Percentiles rank a stretch among this genome's conserved stretches.
phyloP scores from a whole-genome alignment of 345 rosid genomes.

The Gynandropsis gynandra region DNA sequence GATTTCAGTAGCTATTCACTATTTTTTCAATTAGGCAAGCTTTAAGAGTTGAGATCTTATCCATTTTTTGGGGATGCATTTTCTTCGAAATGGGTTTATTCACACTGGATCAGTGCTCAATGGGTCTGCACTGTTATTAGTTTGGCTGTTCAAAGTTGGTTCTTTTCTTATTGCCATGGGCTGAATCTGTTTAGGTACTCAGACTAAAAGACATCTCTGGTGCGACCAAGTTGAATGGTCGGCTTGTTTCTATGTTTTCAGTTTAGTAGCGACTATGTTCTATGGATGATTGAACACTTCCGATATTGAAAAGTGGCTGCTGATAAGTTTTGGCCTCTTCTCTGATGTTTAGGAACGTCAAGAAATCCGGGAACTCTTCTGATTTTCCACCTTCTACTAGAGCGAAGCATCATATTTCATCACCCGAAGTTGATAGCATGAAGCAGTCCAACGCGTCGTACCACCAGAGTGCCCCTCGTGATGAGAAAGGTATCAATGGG shows the following conservation, averaged over 20 bases:
- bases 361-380: constrained; percentile 20
- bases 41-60: neutral
- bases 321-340: constrained; percentile 7
- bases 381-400: constrained; percentile 20
- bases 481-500: constrained; percentile 38
- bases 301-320: constrained; percentile 11
- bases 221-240: constrained; percentile 5
- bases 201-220: neutral
- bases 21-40: too few relatives aligned
- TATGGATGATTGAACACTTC: neutral
- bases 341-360: constrained; percentile 26
- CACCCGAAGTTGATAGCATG: constrained; percentile 40
- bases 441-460: constrained; percentile 48
- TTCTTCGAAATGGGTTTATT: neutral
- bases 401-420: constrained; percentile 22
- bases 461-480: constrained; percentile 31
- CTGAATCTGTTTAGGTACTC: constrained; percentile 7
- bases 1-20: too few relatives aligned
- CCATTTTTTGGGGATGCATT: neutral
- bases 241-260: too few relatives aligned
- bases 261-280: too few relatives aligned
- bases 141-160: constrained; percentile 4
- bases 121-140: neutral
- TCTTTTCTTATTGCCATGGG: constrained; percentile 2
- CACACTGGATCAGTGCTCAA: constrained; percentile 2